phyloP scores from a whole-genome alignment of 1,139 yeast genomes.

The Nadsonia starkeyi-henricii region DNA sequence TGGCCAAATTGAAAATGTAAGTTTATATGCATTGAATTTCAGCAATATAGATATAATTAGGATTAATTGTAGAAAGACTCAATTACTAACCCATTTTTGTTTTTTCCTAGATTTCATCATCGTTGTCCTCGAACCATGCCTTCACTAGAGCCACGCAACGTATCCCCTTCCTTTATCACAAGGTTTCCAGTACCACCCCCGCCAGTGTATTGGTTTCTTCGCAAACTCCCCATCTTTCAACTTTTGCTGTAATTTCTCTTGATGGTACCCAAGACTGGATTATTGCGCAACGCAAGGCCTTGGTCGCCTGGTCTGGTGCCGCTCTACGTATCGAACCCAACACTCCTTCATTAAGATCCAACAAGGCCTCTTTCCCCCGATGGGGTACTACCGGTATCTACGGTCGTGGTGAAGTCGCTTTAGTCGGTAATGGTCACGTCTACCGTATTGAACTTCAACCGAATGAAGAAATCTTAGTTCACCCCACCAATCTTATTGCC shows the following conservation, averaged over 20 bases:
- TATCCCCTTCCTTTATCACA: slow-evolving; percentile 16
- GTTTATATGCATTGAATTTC: slow-evolving; percentile 3
- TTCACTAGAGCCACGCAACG: slow-evolving; percentile 11
- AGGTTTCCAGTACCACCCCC: slow-evolving; percentile 16
- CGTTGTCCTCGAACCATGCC: slow-evolving; percentile 11
- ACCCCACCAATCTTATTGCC: slow-evolving; percentile 22
- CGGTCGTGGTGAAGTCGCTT: slow-evolving; percentile 22
- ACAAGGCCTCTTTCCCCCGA: slow-evolving; percentile 8
- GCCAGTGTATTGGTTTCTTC: slow-evolving; percentile 14
- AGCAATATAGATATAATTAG: too few species aligned
- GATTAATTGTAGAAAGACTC: too few species aligned
- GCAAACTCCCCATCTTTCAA: slow-evolving; percentile 6
- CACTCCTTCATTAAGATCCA: slow-evolving; percentile 4
- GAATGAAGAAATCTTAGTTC: slow-evolving; percentile 19
- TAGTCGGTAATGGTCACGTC: slow-evolving; percentile 23
- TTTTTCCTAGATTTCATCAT: slow-evolving; percentile 11
- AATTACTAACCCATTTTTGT: neutral
- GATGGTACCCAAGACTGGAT: slow-evolving; percentile 20
- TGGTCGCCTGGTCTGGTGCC: slow-evolving; percentile 23
- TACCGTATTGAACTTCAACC: slow-evolving; percentile 19
- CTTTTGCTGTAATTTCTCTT: slow-evolving; percentile 15
- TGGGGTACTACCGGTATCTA: slow-evolving; percentile 19
- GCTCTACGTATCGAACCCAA: slow-evolving; percentile 10
- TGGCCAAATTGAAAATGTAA: slow-evolving; percentile 28
- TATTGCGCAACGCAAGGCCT: slow-evolving; percentile 20